Conservation (phyloP, 2,329 filamentous ascomycete genomes). For the Penicillium sp. region DNA sequence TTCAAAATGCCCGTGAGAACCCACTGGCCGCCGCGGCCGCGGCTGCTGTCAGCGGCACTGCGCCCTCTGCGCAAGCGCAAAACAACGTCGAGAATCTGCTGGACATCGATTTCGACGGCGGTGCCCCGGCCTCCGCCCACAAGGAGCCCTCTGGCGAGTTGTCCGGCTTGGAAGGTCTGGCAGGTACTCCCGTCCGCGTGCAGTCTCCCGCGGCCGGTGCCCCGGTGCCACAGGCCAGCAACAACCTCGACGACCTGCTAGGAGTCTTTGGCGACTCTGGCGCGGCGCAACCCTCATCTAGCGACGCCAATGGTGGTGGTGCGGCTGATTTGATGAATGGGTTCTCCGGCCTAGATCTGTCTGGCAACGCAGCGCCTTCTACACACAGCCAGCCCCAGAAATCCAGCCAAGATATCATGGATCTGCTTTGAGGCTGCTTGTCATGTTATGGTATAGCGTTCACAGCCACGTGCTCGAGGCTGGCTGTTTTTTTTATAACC, state of each 20-base stretch:
- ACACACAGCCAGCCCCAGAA: conserved; percentile 44
- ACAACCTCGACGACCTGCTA: conserved; percentile 80
- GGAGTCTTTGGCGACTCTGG: conserved; percentile 64
- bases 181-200: conserved; percentile 58
- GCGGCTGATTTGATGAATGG: conserved; percentile 71
- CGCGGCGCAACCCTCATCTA: conserved; percentile 35
- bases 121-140: conserved; percentile 83
- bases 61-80: conserved; percentile 56
- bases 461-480: background rate
- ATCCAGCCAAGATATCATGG: conserved; percentile 59
- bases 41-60: conserved; percentile 60
- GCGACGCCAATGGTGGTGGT: conserved; percentile 36
- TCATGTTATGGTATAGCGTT: conserved; percentile 13
- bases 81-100: conserved; percentile 91
- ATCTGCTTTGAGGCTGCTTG: conserved; percentile 50
- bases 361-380: conserved; percentile 47
- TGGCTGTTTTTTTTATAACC: conserved; percentile 24
- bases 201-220: conserved; percentile 46
- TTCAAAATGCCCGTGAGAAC: conserved; percentile 88
- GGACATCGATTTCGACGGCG: conserved; percentile 94
- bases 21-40: conserved; percentile 83
- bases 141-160: conserved; percentile 63
- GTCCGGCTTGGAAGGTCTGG: conserved; percentile 62
- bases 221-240: conserved; percentile 39
- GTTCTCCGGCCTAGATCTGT: conserved; percentile 78